Conservation (phyloP, 768 basidiomycete species). For the Lactifluus hygrophoroides region DNA sequence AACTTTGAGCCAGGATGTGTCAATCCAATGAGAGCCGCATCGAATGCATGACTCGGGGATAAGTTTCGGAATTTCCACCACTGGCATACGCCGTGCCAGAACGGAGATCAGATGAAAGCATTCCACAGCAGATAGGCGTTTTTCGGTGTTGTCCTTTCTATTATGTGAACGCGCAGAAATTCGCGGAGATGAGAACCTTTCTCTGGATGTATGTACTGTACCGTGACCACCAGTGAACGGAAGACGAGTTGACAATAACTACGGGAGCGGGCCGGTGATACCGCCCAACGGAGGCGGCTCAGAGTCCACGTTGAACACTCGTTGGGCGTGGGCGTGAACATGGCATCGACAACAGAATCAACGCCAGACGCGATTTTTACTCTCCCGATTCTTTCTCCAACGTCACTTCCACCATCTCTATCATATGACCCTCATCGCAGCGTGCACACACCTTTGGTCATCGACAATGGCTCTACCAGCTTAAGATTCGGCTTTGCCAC, state of each 20-base stretch:
- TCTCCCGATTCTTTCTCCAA: conserved; percentile 10
- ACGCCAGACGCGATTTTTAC: neutral
- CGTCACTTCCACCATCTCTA: conserved; percentile 1
- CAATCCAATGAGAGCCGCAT: no score
- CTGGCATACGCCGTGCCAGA: no score
- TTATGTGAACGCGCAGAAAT: neutral
- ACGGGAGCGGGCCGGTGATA: neutral
- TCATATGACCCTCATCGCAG: conserved; percentile 14
- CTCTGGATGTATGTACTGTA: no score
- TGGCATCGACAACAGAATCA: neutral
- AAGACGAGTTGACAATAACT: no score
- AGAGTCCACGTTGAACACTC: no score
- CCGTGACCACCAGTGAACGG: no score
- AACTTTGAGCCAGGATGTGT: no score
- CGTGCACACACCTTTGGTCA: conserved; percentile 55
- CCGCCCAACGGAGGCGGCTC: neutral
- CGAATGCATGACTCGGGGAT: neutral
- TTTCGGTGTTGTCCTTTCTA: no score
- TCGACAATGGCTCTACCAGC: conserved; percentile 83
- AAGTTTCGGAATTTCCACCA: no score
- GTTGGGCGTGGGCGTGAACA: no score
- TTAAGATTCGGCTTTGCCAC: conserved; percentile 80
- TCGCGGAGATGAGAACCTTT: no score
- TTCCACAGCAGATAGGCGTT: no score
- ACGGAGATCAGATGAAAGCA: neutral